Base-by-base conservation (phyloP, 176 grass and related monocot genomes). In the Cenchrus fungigraminus region DNA sequence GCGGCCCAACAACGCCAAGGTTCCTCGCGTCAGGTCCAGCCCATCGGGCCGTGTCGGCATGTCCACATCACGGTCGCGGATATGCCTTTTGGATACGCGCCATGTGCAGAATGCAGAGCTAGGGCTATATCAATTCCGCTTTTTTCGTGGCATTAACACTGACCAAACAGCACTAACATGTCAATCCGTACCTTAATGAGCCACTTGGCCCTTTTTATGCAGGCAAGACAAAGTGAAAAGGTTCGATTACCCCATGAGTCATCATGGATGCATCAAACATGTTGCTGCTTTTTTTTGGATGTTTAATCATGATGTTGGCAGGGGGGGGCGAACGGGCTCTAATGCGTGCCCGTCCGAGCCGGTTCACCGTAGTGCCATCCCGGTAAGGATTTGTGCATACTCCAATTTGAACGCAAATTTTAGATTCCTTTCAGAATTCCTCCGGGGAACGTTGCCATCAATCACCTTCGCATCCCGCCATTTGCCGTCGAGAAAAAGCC, bases 51-150 rank as follows among this genome's bases (percentile, higher is more conserved):
- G 22, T 51, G 46, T 74, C 29, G 73, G 28, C 73, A 55, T 55
- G 12, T 74, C 28, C 50, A 9, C 49, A 25, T 53, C 25, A 47
- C 8, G 29, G 16, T 0, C 28, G 50, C 22, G 68, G 19, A 78
- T 78, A 78, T 47, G 76, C 58, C 59, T 63, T 47, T 17, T 6
- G 9, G 47, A 68, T 15, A n/a, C 29, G 64, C 49, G 64, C 49
- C 78, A 68, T 68, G 78, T 68, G 78, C 49, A 37, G 34, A 42
- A 22, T 22, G 49, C 62, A 68, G 20, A 80, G 64, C 2, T 22
- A 22, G 50, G 6, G 10, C 47, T 43, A 19, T 68, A 56, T 42
- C 49, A 81, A 16, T 56, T 68, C 32, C 13, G 10, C 31, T 40
- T 56, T 32, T 80, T 45, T 4, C 37, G 37, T 40, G 37, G 37